Base-by-base conservation (phyloP, 441 rosid genomes). In the Jatropha multifida region DNA sequence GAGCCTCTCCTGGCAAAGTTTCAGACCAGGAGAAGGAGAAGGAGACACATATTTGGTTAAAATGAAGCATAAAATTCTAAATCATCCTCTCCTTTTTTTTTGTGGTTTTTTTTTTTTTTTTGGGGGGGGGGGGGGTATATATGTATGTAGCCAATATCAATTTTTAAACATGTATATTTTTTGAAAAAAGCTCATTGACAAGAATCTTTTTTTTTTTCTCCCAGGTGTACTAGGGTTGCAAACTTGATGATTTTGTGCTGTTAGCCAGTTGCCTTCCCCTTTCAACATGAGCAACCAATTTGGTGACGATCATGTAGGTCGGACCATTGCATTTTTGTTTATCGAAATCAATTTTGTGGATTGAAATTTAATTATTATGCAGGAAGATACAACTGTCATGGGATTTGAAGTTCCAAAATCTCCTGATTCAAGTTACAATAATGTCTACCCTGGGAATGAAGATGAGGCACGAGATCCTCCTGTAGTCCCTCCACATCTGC, bases 391-490 rank as follows among this genome's bases (percentile, higher is more conserved):
- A 72, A 92, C 90, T 7, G 99, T 92, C 23, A 85, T 26, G 56
- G 99, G 99, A 67, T 96, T 96, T 68, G 98, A 96, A 79, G 91
- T 86, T 68, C 97, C 99, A 42, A 74, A 78, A 66, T 96, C 99
- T 11, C 99, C 99, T 0, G 99, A 89, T 79, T 90, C 95, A 52
- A 93, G 98, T 82, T 96, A 96, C 89, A 90, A 86, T 86, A 93
- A 88, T 72, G 81, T 70, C 17, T 90, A 88, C 79, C 85, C 87
- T 4, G 71, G 91, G 40, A 74, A 70, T 6, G 95, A 89, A 84
- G 98, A 92, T 20, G 98, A 96, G 68, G 85, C 90, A 54, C 92
- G 90, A 18, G 99, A 93, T 78, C 98, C 97, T 1, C 99, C 99
- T 74, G 54, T 76, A 0, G 92, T 85, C 20, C 99, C 99, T 1